These are phyloP conservation scores for Pichia sp. DNA, from an alignment of 1,139 yeast species.

Conservation along the genomic window DNA sequence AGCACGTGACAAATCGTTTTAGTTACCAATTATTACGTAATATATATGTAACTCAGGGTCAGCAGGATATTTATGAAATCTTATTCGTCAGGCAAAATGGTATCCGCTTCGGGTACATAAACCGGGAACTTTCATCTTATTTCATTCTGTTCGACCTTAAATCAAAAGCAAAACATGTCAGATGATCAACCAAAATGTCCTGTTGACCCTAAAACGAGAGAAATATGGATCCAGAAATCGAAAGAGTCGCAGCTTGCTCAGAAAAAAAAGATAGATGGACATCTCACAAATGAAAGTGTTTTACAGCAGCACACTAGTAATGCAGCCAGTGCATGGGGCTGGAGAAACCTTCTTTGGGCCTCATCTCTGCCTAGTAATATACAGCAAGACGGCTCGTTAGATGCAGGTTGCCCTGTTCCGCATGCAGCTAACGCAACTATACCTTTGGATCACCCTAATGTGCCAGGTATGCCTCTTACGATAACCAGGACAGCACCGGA, in stretches of 20 bases:
- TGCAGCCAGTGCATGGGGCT: slow-evolving; percentile 14
- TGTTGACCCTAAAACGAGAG: slow-evolving; percentile 59
- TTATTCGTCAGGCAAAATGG: neutral
- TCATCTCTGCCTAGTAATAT: neutral
- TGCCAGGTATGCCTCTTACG: slow-evolving; percentile 33
- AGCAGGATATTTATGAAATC: neutral
- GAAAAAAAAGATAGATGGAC: slow-evolving; percentile 3
- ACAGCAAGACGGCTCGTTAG: neutral
- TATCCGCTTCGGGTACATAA: no score
- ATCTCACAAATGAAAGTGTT: neutral
- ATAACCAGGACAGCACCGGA: slow-evolving; percentile 41
- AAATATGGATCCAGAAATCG: slow-evolving; percentile 49
- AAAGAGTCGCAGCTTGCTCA: slow-evolving; percentile 14
- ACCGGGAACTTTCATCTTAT: no score
- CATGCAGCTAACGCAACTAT: slow-evolving; percentile 12
- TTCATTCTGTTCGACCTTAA: neutral
- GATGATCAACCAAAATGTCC: slow-evolving; percentile 49
- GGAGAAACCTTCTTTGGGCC: slow-evolving; percentile 19
- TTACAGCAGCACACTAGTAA: neutral
- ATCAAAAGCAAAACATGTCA: slow-evolving; percentile 8
- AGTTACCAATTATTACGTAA: neutral
- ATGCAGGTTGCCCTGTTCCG: slow-evolving; percentile 21
- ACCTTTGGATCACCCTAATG: slow-evolving; percentile 17
- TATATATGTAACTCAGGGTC: neutral
- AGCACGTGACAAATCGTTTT: neutral